Conservation (phyloP, 2,329 filamentous ascomycete species). For the Colletotrichum paranaense region DNA sequence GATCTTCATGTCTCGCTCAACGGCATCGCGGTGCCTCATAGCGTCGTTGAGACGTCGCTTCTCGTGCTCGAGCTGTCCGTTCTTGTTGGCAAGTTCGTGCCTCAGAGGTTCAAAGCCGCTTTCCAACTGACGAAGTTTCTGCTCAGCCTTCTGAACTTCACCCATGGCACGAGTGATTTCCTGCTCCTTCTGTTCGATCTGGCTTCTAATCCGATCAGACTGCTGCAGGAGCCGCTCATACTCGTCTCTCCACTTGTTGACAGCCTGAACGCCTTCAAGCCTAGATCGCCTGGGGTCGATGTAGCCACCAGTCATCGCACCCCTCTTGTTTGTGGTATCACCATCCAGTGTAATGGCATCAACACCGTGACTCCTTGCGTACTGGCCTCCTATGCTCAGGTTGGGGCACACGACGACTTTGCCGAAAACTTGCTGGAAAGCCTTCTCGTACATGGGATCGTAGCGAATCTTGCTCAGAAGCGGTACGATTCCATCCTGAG, state of each 20-base stretch:
- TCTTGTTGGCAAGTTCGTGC: slow-evolving; percentile 80
- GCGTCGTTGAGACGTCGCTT: slow-evolving; percentile 80
- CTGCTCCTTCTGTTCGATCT: slow-evolving; percentile 85
- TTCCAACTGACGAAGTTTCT: slow-evolving; percentile 81
- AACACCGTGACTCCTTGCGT: slow-evolving; percentile 90
- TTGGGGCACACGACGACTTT: slow-evolving; percentile 95
- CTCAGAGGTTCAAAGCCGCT: slow-evolving; percentile 84
- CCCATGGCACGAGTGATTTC: slow-evolving; percentile 89
- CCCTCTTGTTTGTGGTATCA: slow-evolving; percentile 94
- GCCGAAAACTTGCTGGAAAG: slow-evolving; percentile 95
- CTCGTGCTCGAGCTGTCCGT: slow-evolving; percentile 78
- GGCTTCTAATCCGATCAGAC: slow-evolving; percentile 72
- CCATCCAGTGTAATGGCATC: slow-evolving; percentile 95
- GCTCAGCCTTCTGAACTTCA: slow-evolving; percentile 84
- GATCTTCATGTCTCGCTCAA: slow-evolving; percentile 80
- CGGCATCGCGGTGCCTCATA: slow-evolving; percentile 70
- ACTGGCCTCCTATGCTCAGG: slow-evolving; percentile 86
- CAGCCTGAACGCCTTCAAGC: slow-evolving; percentile 82
- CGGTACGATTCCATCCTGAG: slow-evolving; percentile 76
- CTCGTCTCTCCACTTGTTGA: slow-evolving; percentile 80
- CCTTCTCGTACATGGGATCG: slow-evolving; percentile 80
- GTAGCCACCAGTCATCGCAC: slow-evolving; percentile 94
- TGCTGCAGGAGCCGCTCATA: slow-evolving; percentile 75
- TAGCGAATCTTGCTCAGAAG: slow-evolving; percentile 88
- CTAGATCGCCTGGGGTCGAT: slow-evolving; percentile 88